Evolutionary conservation across 169 alveolate genomes (phyloP), one percentile per base, ranked within the genome.

Genomic region (Cryptosporidium canis): DNA sequence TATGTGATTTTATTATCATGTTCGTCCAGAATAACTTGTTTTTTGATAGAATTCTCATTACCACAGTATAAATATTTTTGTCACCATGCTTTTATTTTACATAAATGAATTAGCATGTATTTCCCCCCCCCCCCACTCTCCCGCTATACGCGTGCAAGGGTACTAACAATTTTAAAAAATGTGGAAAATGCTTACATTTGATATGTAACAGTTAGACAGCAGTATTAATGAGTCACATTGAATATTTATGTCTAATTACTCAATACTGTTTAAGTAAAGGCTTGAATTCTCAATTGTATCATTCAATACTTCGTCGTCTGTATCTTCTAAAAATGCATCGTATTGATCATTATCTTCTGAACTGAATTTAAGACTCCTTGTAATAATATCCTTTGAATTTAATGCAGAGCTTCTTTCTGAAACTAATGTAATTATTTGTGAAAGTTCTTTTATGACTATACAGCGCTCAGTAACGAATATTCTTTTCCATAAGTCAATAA

Each of bases 331-430:
- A 66, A 43, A 41, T 43, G 55, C 41, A 18, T 44, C 61, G 24
- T 27, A 27, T 33, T 66, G 29, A 44, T 66, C 41, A 7, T 14
- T 21, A 16, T 63, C 27, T 44, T 66, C 61, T 14, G 61, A 66
- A 35, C 63, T 66, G 18, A 41, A 41, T 27, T 66, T 44, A n/a
- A 43, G 43, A 37, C 41, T 27, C 21, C 41, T 11, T 27, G 27
- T 41, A 21, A 61, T 61, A 33, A 61, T 31, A 61, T 61, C 41
- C 18, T 61, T 61, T 2, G 87, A 77, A 43, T 61, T 77, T n/a
- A 77, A n/a, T 21, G 77, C 87, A 27, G 87, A 55, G 27, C 77
- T 61, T 61, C 87, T 77, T 58, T 77, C 87, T 16, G 87, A 55
- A n/a, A 55, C 58, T 29, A 77, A 14, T 4, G 70, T 55, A 7